phyloP scores from a whole-genome alignment of 129 eudicot genomes.

The Lactuca saligna region DNA sequence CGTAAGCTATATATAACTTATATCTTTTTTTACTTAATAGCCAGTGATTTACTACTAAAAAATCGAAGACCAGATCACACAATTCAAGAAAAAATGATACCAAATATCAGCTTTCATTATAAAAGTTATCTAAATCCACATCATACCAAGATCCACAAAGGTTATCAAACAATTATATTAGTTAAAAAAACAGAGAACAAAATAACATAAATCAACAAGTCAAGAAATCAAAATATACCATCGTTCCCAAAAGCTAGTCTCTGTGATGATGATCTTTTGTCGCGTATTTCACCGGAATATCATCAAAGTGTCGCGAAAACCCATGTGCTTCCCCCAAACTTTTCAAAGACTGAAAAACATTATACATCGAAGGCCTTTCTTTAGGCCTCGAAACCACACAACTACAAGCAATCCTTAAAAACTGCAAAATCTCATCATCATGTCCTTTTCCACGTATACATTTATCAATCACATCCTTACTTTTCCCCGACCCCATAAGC shows the following conservation, averaged over 20 bases:
- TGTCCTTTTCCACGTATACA: slow-evolving; percentile 46
- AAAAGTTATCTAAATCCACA: slow-evolving; percentile 20
- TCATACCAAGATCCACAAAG: slow-evolving; percentile 29
- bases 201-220: slow-evolving; percentile 17
- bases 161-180: slow-evolving; percentile 29
- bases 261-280: slow-evolving; percentile 50
- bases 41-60: not conserved
- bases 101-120: slow-evolving; percentile 29
- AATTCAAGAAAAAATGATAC: slow-evolving; percentile 22
- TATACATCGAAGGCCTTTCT: slow-evolving; percentile 61
- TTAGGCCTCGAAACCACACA: slow-evolving; percentile 68
- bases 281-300: slow-evolving; percentile 49
- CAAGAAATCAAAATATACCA: slow-evolving; percentile 22
- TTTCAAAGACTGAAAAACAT: slow-evolving; percentile 56
- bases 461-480: slow-evolving; percentile 57
- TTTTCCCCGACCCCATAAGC: slow-evolving; percentile 43
- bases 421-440: slow-evolving; percentile 59
- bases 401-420: slow-evolving; percentile 52
- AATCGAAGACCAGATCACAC: slow-evolving; percentile 13
- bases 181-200: slow-evolving; percentile 15
- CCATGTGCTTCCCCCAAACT: slow-evolving; percentile 45
- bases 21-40: too few species aligned
- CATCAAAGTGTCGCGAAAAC: slow-evolving; percentile 53
- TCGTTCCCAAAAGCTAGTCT: slow-evolving; percentile 35
- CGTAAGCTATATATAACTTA: too few species aligned